Percentiles rank a stretch among this genome's conserved stretches.
phyloP scores from a whole-genome alignment of 2,329 filamentous ascomycete species.

The Aspergillus eucalypticola region DNA sequence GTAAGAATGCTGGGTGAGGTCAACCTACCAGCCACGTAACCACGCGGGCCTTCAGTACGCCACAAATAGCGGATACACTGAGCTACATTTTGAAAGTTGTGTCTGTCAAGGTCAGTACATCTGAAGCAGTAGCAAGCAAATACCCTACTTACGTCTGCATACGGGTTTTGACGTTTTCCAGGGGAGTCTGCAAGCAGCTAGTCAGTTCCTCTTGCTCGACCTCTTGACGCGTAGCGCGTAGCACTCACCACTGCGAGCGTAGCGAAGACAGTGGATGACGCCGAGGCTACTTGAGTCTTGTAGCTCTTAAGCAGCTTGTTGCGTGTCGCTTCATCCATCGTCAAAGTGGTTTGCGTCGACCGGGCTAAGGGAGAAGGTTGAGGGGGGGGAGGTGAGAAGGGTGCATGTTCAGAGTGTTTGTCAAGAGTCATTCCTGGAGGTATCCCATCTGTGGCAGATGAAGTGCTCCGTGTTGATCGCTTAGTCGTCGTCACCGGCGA shows the following conservation, averaged over 20 bases:
- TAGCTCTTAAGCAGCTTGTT: constrained; percentile 49
- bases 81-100: constrained; percentile 47
- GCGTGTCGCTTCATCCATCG: constrained; percentile 42
- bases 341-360: constrained; percentile 35
- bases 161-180: constrained; percentile 52
- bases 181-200: constrained; percentile 39
- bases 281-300: constrained; percentile 49
- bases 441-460: constrained; percentile 33
- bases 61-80: constrained; percentile 49
- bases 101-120: constrained; percentile 29
- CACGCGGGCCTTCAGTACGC: constrained; percentile 49
- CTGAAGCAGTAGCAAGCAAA: not conserved
- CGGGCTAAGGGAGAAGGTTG: constrained; percentile 36
- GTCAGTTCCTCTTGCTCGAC: constrained; percentile 2
- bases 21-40: constrained; percentile 48
- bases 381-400: constrained; percentile 35
- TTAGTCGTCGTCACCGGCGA: constrained; percentile 12
- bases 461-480: constrained; percentile 16
- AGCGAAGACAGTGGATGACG: constrained; percentile 46
- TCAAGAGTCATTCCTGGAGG: constrained; percentile 40
- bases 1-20: not conserved
- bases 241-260: constrained; percentile 48
- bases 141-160: constrained; percentile 49
- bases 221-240: not conserved
- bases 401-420: constrained; percentile 44